Evolutionary conservation across 1,139 yeast genomes (phyloP).

Genomic region (Suhomyces atakaporum): DNA sequence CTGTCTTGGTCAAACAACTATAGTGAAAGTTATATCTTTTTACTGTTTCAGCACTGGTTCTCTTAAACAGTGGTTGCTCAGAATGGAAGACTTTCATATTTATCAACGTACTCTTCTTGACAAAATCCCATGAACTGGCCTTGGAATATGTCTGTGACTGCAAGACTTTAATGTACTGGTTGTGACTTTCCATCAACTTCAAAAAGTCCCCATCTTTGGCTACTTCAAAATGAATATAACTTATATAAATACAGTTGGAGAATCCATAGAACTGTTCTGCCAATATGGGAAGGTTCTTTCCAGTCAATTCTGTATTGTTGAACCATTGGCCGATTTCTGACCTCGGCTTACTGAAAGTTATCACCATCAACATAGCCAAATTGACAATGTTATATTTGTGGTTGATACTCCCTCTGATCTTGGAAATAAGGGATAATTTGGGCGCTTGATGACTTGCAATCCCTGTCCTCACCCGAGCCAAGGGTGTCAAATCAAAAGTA

Average conservation of each 20-base stretch:
- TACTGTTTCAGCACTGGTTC: constrained; percentile 1
- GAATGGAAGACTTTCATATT: background rate
- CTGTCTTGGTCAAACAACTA: constrained; percentile 5
- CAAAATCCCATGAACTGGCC: background rate
- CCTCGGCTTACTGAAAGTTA: constrained; percentile 4
- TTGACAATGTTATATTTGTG: constrained; percentile 1
- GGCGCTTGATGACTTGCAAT: background rate
- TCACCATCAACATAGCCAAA: constrained; percentile 1
- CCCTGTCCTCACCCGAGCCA: too few species aligned
- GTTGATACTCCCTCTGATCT: background rate
- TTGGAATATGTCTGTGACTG: too few species aligned
- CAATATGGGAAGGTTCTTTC: background rate
- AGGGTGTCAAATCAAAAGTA: background rate
- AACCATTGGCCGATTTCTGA: constrained; percentile 1
- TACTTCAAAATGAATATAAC: constrained; percentile 1
- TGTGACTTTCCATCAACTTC: background rate
- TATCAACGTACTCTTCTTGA: background rate
- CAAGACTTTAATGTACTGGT: background rate
- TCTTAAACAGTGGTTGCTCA: background rate
- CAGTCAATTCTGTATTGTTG: background rate
- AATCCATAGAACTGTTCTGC: constrained; percentile 5
- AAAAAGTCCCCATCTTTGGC: constrained; percentile 1
- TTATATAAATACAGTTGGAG: constrained; percentile 2
- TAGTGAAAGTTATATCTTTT: constrained; percentile 2
- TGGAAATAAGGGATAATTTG: background rate